Base-by-base conservation (phyloP, 805 yeast genomes). In the Cyberlindnera euphorbiae region DNA sequence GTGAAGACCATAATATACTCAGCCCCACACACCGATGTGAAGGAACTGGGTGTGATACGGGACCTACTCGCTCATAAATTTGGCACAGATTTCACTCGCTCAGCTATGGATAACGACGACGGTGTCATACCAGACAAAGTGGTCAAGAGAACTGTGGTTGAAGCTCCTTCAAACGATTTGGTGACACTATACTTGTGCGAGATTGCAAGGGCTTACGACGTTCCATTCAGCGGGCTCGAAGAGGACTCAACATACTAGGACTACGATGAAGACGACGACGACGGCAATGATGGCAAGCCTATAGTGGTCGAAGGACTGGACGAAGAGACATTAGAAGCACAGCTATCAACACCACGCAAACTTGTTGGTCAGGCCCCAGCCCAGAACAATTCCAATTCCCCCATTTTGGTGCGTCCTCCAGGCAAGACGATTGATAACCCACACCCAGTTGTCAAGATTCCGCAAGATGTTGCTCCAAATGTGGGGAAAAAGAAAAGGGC, bases 181-280 rank as follows among this genome's bases (percentile, higher is more conserved):
- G 93, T 87, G 1, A 67, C 70, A 12, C 58, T 83, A 41, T 88
- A 88, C 50, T 63, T 88, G 43, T 64, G 72, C 36, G 96, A 87
- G 52, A 87, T 87, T 42, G 95, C 95, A 1, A 67, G 67, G 34
- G 83, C 95, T 0, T 87, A 88, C 52, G 69, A 71, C 16, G 93
- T 79, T 0, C 82, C 87, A 1, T 88, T 77, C 50, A 77, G 85
- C 22, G 80, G 77, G 11, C 55, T 77, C 4, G 59, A 52, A 4
- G 48, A 39, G 4, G 58, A 50, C n/a, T 4, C 14, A 8, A 19
- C 22, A 19, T 8, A 7, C 22, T 19, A 19, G 9, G 19, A 15
- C 22, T 19, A 19, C 22, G 19, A 15, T 12, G 36, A 21, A 11
- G 36, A 28, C 17, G 29, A 32, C 7, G 32, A 14, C 11, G 46